Evolutionary conservation across 441 rosid species (phyloP), one percentile per base, ranked within the genome.

Genomic region (California macrophylla): DNA sequence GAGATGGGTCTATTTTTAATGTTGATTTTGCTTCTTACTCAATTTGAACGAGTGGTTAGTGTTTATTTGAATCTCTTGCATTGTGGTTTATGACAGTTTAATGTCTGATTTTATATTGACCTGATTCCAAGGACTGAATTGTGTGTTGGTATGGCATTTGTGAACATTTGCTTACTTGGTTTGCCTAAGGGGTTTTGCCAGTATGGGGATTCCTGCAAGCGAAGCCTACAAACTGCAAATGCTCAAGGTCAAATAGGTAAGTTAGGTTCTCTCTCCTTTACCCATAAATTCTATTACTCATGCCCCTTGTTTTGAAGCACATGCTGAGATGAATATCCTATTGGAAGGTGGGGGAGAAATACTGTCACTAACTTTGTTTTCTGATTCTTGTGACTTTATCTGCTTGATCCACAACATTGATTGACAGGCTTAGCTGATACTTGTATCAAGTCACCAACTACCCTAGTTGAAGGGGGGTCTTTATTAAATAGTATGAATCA

Each of bases 111-210:
- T 50, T 4, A 13, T 50, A 12, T 50, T 6, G 58, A 50, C 58
- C 21, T 0, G 0, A 8, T 8, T 50, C 6, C 23, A 20, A 50
- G 58, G 25, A 54, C 61, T 54, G 61, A 54, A 20, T 9, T 54
- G 24, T 4, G 24, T 52, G 60, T 50, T 50, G 20, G 58, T 18
- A 50, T 18, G 0, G 24, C 20, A 54, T n/a, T 54, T 16, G 9
- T 24, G 10, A 0, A 25, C 15, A 18, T 8, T 4, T 25, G 42
- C 50, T 63, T 24, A 13, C 18, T 69, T 32, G 29, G 13, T 64
- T 72, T 78, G 69, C 28, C 4, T 54, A 75, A 93, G 96, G 93
- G 90, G 0, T 91, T 84, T 77, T 93, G 97, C 72, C 93, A 85
- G 18, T 88, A 69, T 20, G 96, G 92, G 45, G 89, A 89, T 77